These are phyloP conservation scores for Populus deltoides DNA, from an alignment of 345 rosid genomes.

Conservation along the genomic window DNA sequence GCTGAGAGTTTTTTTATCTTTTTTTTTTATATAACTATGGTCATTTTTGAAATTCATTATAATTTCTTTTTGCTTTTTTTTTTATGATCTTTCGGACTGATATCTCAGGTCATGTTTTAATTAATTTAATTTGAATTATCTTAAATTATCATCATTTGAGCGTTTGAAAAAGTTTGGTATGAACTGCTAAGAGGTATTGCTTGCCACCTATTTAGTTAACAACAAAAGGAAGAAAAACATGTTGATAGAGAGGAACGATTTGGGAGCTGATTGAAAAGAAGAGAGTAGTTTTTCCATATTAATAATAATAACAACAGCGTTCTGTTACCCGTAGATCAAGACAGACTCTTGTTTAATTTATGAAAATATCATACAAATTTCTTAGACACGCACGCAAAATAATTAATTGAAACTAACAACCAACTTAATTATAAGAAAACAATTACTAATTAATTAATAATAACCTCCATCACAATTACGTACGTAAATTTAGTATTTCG, in stretches of 20 bases:
- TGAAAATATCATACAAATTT: neutral
- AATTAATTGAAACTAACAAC: neutral
- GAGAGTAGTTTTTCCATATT: neutral
- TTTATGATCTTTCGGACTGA: rapidly evolving
- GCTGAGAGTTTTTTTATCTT: no score
- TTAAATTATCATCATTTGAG: no score
- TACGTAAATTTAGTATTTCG: neutral
- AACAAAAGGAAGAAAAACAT: neutral
- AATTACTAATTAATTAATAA: no score
- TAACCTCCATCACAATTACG: neutral
- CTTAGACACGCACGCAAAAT: neutral
- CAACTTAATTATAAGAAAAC: no score
- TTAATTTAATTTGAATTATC: no score
- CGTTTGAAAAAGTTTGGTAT: no score
- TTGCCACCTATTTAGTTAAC: neutral
- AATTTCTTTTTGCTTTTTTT: no score
- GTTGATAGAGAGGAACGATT: neutral
- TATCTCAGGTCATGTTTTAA: rapidly evolving
- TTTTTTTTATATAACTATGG: no score
- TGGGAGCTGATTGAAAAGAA: no score
- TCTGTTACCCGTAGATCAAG: neutral
- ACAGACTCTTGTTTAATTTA: neutral
- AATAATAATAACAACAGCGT: no score
- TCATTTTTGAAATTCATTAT: no score
- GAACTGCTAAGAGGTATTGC: no score